These are phyloP conservation scores for Macadamia integrifolia DNA, from an alignment of 164 flowering plant species.

Conservation along the genomic window DNA sequence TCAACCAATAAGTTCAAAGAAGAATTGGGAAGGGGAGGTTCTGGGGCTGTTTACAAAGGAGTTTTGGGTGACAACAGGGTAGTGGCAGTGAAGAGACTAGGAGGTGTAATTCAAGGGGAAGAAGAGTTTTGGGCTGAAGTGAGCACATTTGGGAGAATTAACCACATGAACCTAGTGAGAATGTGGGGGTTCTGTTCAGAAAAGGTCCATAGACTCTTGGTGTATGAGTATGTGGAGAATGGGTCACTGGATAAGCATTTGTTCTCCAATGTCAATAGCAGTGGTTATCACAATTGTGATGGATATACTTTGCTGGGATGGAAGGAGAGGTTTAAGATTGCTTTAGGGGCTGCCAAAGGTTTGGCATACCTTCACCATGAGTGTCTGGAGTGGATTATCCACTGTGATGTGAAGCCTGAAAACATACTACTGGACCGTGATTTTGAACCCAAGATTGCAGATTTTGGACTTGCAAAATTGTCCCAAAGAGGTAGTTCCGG, in stretches of 20 bases:
- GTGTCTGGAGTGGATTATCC: slow-evolving; percentile 6
- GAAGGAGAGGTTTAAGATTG: slow-evolving; percentile 10
- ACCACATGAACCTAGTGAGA: slow-evolving; percentile 27
- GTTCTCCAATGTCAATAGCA: not conserved
- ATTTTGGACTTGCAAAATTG: too few species aligned
- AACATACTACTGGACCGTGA: slow-evolving; percentile 2
- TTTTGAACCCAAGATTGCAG: too few species aligned
- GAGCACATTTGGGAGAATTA: slow-evolving; percentile 19
- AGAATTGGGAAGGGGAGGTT: too few species aligned
- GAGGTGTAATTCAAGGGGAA: too few species aligned
- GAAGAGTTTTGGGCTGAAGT: slow-evolving; percentile 18
- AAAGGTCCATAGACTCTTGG: slow-evolving; percentile 12
- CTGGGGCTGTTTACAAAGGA: too few species aligned
- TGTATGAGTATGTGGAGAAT: slow-evolving; percentile 19
- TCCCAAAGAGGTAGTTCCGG: too few species aligned
- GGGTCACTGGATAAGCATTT: slow-evolving; percentile 7
- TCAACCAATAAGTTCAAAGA: too few species aligned
- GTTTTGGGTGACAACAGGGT: too few species aligned
- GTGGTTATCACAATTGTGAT: too few species aligned
- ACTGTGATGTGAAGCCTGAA: slow-evolving; percentile 9
- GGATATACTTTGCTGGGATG: not conserved
- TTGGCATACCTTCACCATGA: slow-evolving; percentile 11
- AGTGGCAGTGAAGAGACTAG: too few species aligned
- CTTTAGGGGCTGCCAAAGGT: slow-evolving; percentile 8
- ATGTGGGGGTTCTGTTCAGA: slow-evolving; percentile 25